Evolutionary conservation across 2,329 filamentous ascomycete genomes (phyloP).

Genomic region (Beauveria medogensis): DNA sequence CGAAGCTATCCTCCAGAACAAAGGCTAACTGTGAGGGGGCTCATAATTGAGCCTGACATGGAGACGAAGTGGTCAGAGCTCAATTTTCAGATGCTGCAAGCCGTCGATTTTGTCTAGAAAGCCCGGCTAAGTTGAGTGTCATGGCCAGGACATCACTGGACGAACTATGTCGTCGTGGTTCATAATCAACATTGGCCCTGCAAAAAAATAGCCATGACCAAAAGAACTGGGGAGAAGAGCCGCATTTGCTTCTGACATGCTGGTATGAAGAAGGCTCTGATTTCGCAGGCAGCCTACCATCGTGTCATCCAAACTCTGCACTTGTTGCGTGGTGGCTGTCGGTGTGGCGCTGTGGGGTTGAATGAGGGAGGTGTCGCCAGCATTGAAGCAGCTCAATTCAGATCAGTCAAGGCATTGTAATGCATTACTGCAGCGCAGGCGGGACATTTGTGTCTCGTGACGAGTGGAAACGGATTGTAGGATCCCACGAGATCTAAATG

Average conservation of each 20-base stretch:
- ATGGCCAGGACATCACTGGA: background rate
- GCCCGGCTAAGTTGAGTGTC: background rate
- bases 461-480: background rate
- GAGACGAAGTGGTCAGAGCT: background rate
- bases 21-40: background rate
- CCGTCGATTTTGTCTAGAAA: background rate
- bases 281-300: too few relatives aligned
- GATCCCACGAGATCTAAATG: background rate
- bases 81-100: background rate
- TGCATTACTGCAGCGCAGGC: background rate
- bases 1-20: background rate
- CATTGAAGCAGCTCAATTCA: background rate
- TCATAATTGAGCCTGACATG: background rate
- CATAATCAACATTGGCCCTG: background rate
- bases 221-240: background rate
- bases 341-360: slow-evolving; percentile 4
- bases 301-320: background rate
- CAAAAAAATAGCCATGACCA: background rate
- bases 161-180: background rate
- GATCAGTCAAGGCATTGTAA: background rate
- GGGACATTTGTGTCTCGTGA: background rate
- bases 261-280: background rate
- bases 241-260: background rate
- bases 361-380: background rate
- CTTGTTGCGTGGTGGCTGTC: slow-evolving; percentile 1